Conservation (phyloP, 257 asterid genomes). For the Apocynum venetum region DNA sequence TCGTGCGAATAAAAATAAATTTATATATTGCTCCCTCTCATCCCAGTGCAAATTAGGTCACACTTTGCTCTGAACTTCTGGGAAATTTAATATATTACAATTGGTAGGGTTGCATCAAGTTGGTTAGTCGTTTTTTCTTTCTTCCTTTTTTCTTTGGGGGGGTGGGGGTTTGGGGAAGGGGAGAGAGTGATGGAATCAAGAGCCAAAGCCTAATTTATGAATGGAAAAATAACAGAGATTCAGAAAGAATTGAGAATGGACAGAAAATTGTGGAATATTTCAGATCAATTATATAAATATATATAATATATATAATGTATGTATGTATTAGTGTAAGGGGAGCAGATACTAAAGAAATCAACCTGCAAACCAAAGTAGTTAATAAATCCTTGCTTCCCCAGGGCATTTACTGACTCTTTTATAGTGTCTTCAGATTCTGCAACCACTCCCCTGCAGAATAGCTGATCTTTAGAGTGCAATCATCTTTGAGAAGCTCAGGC, state of each 20-base stretch:
- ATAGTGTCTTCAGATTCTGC: conserved; percentile 74
- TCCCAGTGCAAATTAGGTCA: neutral
- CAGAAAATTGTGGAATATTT: neutral
- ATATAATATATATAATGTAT: too few relatives aligned
- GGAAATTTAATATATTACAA: neutral
- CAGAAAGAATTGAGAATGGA: neutral
- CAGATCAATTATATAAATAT: neutral
- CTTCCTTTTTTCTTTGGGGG: neutral
- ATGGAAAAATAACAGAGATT: neutral
- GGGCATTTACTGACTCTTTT: conserved; percentile 62
- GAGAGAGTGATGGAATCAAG: neutral
- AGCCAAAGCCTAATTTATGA: neutral
- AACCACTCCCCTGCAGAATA: conserved; percentile 58
- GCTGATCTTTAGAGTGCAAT: neutral
- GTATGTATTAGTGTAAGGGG: too few relatives aligned
- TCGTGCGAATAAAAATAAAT: neutral
- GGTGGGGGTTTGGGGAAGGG: neutral
- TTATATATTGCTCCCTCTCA: neutral
- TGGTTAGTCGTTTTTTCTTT: neutral
- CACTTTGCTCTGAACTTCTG: neutral
- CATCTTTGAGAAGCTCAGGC: neutral
- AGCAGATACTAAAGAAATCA: neutral
- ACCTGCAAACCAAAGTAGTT: conserved; percentile 98
- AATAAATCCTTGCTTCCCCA: conserved; percentile 75
- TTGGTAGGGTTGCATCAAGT: neutral